Conservation (phyloP, 345 rosid genomes). For the Brassica carinata region DNA sequence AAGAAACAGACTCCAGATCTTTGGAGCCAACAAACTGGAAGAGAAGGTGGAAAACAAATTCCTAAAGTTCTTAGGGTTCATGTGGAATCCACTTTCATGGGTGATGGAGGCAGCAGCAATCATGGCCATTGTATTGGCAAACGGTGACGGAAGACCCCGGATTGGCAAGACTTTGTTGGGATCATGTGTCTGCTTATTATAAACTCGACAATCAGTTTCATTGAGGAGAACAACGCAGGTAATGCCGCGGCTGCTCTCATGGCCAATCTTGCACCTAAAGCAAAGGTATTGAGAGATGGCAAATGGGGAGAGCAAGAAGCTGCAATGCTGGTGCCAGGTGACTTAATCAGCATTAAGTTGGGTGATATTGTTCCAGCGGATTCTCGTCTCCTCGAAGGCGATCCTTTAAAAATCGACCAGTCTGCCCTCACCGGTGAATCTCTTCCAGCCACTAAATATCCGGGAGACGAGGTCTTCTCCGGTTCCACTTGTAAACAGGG, state of each 20-base stretch:
- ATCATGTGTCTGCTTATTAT: constrained; percentile 68
- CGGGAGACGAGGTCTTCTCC: constrained; percentile 76
- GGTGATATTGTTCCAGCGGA: constrained; percentile 93
- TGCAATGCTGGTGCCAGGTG: constrained; percentile 82
- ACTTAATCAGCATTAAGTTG: constrained; percentile 79
- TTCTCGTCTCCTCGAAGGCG: constrained; percentile 92
- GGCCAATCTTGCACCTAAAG: constrained; percentile 94
- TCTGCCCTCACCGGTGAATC: constrained; percentile 97
- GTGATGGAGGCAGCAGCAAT: constrained; percentile 94
- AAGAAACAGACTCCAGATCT: constrained; percentile 66
- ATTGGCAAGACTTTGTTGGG: constrained; percentile 94
- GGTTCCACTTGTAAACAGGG: constrained; percentile 97
- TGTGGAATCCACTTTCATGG: constrained; percentile 99
- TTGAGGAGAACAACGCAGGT: constrained; percentile 94
- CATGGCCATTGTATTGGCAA: constrained; percentile 91
- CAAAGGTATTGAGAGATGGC: constrained; percentile 83
- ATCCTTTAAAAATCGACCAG: constrained; percentile 92
- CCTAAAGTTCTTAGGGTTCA: constrained; percentile 85
- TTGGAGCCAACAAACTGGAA: constrained; percentile 85
- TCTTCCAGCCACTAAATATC: constrained; percentile 70
- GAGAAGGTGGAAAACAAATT: constrained; percentile 79
- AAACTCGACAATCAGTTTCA: constrained; percentile 91
- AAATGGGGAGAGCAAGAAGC: constrained; percentile 87
- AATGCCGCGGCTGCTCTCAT: constrained; percentile 96
- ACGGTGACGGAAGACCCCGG: constrained; percentile 94